Conservation (phyloP, 164 flowering plant species). For the Nymphaea thermarum region DNA sequence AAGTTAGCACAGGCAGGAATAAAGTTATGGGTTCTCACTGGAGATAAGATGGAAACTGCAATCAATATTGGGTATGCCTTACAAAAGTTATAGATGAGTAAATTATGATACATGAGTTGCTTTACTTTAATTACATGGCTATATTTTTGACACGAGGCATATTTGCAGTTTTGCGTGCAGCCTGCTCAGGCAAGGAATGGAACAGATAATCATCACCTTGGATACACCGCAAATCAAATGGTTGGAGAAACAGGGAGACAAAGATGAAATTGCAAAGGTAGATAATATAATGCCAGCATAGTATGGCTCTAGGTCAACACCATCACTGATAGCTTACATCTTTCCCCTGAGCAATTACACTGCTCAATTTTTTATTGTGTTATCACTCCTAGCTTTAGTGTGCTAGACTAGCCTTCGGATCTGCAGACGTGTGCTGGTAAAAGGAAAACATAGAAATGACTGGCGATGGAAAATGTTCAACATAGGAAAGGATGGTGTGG, state of each 20-base stretch:
- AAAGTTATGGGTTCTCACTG: slow-evolving; percentile 84
- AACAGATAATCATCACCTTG: slow-evolving; percentile 52
- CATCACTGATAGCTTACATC: too few species aligned
- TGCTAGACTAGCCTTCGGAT: too few species aligned
- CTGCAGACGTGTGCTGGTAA: too few species aligned
- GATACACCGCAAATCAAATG: slow-evolving; percentile 47
- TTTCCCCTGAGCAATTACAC: too few species aligned
- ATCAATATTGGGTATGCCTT: slow-evolving; percentile 68
- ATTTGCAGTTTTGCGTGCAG: slow-evolving; percentile 9
- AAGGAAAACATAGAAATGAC: too few species aligned
- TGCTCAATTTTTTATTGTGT: too few species aligned
- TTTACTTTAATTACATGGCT: neutral
- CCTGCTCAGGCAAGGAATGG: slow-evolving; percentile 68
- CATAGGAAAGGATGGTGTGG: too few species aligned
- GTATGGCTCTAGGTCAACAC: too few species aligned
- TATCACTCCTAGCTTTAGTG: too few species aligned
- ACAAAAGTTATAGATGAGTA: too few species aligned
- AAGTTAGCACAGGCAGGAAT: slow-evolving; percentile 72
- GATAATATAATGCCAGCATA: neutral
- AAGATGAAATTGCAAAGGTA: slow-evolving; percentile 63
- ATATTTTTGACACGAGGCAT: neutral
- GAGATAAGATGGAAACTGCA: slow-evolving; percentile 92
- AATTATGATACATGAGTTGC: too few species aligned
- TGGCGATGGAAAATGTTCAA: too few species aligned
- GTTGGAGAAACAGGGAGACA: slow-evolving; percentile 59